Percentiles rank a stretch among this genome's conserved stretches.
Evolutionary conservation across 345 rosid species (phyloP).

Genomic region (Hevea brasiliensis): DNA sequence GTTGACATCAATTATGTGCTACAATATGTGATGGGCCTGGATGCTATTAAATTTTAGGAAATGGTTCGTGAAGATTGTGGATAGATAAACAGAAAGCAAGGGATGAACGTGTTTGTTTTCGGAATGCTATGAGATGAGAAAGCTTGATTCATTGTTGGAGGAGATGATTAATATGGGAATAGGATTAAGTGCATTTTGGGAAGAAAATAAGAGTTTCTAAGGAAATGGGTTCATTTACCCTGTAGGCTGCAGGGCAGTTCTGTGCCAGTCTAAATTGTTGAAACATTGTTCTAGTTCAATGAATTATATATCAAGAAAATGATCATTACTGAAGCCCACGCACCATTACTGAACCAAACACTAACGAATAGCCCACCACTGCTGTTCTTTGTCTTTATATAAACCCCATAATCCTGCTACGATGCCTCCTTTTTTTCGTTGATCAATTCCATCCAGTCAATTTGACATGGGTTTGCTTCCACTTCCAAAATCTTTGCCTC

Average conservation of each 20-base stretch:
- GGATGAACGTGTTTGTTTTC: background rate
- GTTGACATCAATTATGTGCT: background rate
- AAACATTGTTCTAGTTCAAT: too few relatives aligned
- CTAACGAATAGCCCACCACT: too few relatives aligned
- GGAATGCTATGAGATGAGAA: background rate
- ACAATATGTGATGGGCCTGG: background rate
- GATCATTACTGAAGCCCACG: too few relatives aligned
- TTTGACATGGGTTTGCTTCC: background rate
- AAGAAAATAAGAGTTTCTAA: background rate
- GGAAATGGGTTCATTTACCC: background rate
- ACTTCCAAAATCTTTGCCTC: background rate
- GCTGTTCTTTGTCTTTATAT: too few relatives aligned
- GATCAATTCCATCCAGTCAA: too few relatives aligned
- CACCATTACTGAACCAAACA: too few relatives aligned
- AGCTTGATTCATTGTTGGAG: background rate
- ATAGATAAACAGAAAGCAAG: background rate
- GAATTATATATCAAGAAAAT: too few relatives aligned
- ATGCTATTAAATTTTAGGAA: background rate
- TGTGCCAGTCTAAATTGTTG: background rate
- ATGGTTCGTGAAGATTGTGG: background rate
- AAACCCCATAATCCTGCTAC: too few relatives aligned
- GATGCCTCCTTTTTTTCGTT: too few relatives aligned
- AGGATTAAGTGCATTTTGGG: background rate
- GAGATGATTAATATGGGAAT: background rate
- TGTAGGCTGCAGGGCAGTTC: background rate